Conservation (phyloP, 2,329 filamentous ascomycete species). For the Exophiala xenobiotica region DNA sequence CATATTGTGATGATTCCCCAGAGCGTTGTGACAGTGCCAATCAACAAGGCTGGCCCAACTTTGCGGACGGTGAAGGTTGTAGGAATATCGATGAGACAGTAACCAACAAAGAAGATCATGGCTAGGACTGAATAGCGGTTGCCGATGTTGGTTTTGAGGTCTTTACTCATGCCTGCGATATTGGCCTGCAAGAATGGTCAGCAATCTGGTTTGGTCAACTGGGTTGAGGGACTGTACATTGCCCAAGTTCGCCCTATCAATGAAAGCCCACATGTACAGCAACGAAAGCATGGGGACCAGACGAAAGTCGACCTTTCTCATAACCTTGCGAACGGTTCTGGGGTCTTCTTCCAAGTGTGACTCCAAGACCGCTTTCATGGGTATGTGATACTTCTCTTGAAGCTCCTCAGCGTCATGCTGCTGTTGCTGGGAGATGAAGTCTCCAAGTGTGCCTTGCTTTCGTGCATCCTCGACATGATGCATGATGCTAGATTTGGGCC, state of each 20-base stretch:
- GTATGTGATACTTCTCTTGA: slow-evolving; percentile 3
- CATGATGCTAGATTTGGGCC: too few relatives aligned
- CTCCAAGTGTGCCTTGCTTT: not conserved
- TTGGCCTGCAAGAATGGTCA: not conserved
- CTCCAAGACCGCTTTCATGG: not conserved
- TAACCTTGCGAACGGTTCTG: not conserved
- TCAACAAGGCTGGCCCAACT: slow-evolving; percentile 11
- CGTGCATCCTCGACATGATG: slow-evolving; percentile 2
- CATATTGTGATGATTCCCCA: slow-evolving; percentile 35
- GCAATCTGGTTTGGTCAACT: not conserved
- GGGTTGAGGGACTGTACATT: not conserved
- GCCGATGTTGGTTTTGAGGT: slow-evolving; percentile 2
- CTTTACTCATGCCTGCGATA: not conserved
- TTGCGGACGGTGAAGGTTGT: slow-evolving; percentile 45
- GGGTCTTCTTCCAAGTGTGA: not conserved
- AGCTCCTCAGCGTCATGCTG: slow-evolving; percentile 4
- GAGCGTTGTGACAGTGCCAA: not conserved
- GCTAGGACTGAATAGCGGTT: slow-evolving; percentile 4
- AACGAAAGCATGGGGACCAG: not conserved
- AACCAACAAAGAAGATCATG: slow-evolving; percentile 9
- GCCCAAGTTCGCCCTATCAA: not conserved
- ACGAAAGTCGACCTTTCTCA: not conserved
- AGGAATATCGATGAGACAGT: slow-evolving; percentile 3
- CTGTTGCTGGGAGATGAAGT: not conserved
- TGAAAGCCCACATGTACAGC: not conserved